A percentile compares a stretch with the other conserved stretches of the same genome.
These are phyloP conservation scores for Monosporascus sp. DNA, from an alignment of 2,329 filamentous ascomycete genomes.

Conservation along the genomic window DNA sequence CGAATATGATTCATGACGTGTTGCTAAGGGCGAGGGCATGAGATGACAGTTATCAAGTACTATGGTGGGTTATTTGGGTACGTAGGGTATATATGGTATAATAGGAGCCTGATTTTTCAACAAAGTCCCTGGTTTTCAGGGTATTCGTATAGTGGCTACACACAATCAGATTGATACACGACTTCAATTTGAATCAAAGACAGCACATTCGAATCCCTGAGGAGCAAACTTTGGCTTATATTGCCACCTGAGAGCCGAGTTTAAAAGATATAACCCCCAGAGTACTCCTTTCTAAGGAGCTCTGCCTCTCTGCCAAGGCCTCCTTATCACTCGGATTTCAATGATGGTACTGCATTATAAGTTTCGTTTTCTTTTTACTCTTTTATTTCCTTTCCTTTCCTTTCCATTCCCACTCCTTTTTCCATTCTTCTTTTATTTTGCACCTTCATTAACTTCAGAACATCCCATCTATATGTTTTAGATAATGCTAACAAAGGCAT, in stretches of 20 bases:
- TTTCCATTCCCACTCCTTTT: too few species aligned
- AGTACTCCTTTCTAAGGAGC: too few species aligned
- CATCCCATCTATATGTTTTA: too few species aligned
- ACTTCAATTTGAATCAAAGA: neutral
- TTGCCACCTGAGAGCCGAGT: neutral
- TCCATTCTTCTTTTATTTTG: too few species aligned
- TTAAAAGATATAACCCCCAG: neutral
- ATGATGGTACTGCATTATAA: too few species aligned
- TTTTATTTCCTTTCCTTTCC: too few species aligned
- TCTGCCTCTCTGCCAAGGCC: accelerated
- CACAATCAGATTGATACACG: neutral
- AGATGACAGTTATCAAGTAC: neutral
- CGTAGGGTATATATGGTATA: neutral
- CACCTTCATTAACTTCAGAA: too few species aligned
- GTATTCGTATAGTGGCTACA: neutral
- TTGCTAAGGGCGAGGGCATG: too few species aligned
- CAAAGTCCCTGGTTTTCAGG: neutral
- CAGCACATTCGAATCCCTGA: neutral
- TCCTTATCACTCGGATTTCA: too few species aligned
- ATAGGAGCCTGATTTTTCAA: neutral
- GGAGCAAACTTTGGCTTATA: neutral
- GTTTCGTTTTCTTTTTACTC: too few species aligned
- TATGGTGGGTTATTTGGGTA: neutral
- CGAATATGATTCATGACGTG: too few species aligned
- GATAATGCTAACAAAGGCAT: too few species aligned